Evolutionary conservation across 139 green algal genomes (phyloP), one percentile per base, ranked within the genome.

Genomic region (Nannochloris sp.): DNA sequence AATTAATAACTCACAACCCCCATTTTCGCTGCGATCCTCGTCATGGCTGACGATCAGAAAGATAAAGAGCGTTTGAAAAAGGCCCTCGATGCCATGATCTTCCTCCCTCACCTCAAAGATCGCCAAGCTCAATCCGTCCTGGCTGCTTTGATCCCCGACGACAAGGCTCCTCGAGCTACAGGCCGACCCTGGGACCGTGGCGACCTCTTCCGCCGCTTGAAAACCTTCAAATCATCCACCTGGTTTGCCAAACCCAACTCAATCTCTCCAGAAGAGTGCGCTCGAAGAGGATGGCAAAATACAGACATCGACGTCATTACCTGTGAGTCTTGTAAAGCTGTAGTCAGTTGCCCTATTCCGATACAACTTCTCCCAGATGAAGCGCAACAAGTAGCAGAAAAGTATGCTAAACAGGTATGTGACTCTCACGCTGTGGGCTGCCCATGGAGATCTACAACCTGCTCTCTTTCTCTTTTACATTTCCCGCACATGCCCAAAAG

Each of bases 181-280:
- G 73, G 62, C 2, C 55, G 81, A 25, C 67, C 75, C 2, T 92
- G 85, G 85, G 79, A 85, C 37, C 69, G 86, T 14, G 65, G 45
- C 2, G 85, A 89, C 47, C 65, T 92, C 14, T 82, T 85, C 15
- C 42, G 58, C 2, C 79, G 85, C 3, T 61, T 92, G n/a, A 70
- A 76, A n/a, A 90, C 73, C 12, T 92, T 84, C 65, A 74, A 72
- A 24, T 38, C 79, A 8, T 59, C 69, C 53, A 90, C 82, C 13
- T 92, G 85, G 85, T 92, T 92, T 38, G 68, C 44, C 46, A 92
- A 92, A 70, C 85, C 85, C 7, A 57, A 61, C 2, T 34, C 46
- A 3, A 81, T 86, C 5, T 70, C 68, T 2, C 68, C 85, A 0
- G 63, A 89, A 14, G 70, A 76, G n/a, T 90, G 85, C 37, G 81